Percentiles rank a stretch among this genome's conserved stretches.
phyloP scores from a whole-genome alignment of 2,329 filamentous ascomycete species.

The Alternaria rosae region DNA sequence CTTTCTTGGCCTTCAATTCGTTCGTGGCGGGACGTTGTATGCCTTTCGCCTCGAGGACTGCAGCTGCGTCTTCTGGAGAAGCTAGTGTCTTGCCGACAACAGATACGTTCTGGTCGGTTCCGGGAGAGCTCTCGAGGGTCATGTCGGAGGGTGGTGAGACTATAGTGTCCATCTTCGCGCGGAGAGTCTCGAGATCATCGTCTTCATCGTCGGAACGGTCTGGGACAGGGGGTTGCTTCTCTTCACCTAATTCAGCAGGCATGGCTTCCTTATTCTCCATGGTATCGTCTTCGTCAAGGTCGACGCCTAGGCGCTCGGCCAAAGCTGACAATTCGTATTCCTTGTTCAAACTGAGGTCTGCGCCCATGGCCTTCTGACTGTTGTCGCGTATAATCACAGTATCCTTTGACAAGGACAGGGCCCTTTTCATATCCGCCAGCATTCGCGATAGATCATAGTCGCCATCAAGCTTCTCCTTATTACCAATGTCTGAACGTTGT shows the following conservation, averaged over 20 bases:
- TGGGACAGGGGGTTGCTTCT: not conserved
- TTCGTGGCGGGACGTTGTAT: conserved; percentile 8
- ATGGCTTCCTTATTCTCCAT: not conserved
- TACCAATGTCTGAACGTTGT: not conserved
- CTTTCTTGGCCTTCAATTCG: conserved; percentile 11
- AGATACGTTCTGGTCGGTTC: not conserved
- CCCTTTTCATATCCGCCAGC: not conserved
- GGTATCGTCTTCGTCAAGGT: not conserved
- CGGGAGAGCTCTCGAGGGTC: not conserved
- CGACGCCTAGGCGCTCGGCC: not conserved
- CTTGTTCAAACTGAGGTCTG: not conserved
- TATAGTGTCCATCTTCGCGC: not conserved
- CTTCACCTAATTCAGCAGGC: not conserved
- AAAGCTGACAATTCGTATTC: not conserved
- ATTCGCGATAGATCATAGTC: not conserved
- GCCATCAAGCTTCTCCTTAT: not conserved
- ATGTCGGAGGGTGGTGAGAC: not conserved
- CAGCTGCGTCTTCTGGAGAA: not conserved
- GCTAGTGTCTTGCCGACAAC: not conserved
- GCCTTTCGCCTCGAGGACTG: not conserved
- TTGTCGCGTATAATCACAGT: not conserved
- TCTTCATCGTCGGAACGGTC: not conserved
- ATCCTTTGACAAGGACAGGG: not conserved
- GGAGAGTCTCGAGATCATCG: conserved; percentile 6
- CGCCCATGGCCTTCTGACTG: not conserved